Evolutionary conservation across 2,329 filamentous ascomycete species (phyloP).

Genomic region (Xylariaceae sp.): DNA sequence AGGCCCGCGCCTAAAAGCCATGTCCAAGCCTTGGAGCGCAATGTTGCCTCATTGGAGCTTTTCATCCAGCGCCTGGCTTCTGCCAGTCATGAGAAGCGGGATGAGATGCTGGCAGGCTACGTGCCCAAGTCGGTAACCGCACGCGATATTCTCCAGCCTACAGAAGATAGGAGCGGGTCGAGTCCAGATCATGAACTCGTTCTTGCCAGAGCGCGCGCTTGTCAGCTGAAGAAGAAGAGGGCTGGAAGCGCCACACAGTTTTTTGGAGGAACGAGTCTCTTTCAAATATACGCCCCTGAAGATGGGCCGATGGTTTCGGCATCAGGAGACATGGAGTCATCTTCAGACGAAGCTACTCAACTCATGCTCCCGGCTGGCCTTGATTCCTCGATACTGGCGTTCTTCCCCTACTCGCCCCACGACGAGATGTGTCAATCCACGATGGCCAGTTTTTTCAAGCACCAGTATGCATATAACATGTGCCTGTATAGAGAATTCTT

Average conservation of each 20-base stretch:
- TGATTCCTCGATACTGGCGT: neutral
- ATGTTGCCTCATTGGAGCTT: constrained; percentile 40
- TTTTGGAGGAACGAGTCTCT: constrained; percentile 44
- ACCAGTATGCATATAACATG: constrained; percentile 46
- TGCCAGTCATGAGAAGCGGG: constrained; percentile 34
- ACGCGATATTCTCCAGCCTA: constrained; percentile 11
- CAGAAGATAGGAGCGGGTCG: constrained; percentile 6
- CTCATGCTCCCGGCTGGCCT: too few species aligned
- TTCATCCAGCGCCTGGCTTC: constrained; percentile 40
- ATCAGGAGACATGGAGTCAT: constrained; percentile 8
- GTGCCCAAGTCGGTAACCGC: constrained; percentile 13
- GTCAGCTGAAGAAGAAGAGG: constrained; percentile 33
- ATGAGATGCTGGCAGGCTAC: constrained; percentile 38
- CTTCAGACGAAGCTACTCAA: constrained; percentile 1
- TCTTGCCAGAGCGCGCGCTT: constrained; percentile 27
- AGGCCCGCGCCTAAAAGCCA: constrained; percentile 42
- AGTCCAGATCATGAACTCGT: constrained; percentile 17
- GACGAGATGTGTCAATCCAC: constrained; percentile 39
- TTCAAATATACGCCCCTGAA: constrained; percentile 34
- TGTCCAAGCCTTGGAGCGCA: constrained; percentile 43
- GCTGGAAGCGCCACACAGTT: constrained; percentile 40
- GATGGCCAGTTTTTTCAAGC: constrained; percentile 44
- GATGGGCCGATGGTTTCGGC: constrained; percentile 4
- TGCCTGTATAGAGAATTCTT: constrained; percentile 48
- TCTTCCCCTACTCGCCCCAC: constrained; percentile 36